Conservation (phyloP, 108 stramenopile species). For the Cylindrotheca fusiformis region DNA sequence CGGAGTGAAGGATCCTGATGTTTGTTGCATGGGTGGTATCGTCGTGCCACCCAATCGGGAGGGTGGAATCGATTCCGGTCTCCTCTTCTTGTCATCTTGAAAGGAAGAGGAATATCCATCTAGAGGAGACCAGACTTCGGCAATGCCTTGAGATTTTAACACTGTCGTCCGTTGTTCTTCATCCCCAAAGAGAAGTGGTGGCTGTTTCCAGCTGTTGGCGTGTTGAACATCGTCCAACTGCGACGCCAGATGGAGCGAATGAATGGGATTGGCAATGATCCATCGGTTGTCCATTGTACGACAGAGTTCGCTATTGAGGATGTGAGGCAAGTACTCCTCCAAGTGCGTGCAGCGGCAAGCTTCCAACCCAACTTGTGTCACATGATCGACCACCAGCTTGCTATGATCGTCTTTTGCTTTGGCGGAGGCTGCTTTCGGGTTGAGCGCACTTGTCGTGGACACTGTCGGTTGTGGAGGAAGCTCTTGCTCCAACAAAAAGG, state of each 20-base stretch:
- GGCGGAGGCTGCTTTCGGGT: neutral
- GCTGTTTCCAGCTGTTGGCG: conserved; percentile 2
- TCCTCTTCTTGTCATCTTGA: neutral
- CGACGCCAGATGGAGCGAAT: conserved; percentile 32
- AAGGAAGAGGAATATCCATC: conserved; percentile 19
- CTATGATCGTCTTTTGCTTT: neutral
- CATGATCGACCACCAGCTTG: conserved; percentile 27
- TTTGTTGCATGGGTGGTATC: conserved; percentile 1
- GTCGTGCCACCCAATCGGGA: neutral
- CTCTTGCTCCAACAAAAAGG: conserved; percentile 32
- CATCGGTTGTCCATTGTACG: conserved; percentile 19
- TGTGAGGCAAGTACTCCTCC: conserved; percentile 32
- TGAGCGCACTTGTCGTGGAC: neutral
- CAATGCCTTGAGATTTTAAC: conserved; percentile 32
- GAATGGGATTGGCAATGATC: conserved; percentile 36
- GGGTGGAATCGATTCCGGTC: neutral
- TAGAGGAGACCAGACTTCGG: conserved; percentile 36
- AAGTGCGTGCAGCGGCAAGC: conserved; percentile 31
- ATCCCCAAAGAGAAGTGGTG: conserved; percentile 42
- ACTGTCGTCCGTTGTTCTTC: conserved; percentile 45
- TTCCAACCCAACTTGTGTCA: conserved; percentile 22
- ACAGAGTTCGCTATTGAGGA: conserved; percentile 21
- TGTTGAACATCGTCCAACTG: conserved; percentile 19
- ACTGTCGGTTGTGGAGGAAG: conserved; percentile 11
- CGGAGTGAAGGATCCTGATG: no score